Evolutionary conservation across 495 filamentous ascomycete genomes (phyloP).

Genomic region (Neurospora sp.): DNA sequence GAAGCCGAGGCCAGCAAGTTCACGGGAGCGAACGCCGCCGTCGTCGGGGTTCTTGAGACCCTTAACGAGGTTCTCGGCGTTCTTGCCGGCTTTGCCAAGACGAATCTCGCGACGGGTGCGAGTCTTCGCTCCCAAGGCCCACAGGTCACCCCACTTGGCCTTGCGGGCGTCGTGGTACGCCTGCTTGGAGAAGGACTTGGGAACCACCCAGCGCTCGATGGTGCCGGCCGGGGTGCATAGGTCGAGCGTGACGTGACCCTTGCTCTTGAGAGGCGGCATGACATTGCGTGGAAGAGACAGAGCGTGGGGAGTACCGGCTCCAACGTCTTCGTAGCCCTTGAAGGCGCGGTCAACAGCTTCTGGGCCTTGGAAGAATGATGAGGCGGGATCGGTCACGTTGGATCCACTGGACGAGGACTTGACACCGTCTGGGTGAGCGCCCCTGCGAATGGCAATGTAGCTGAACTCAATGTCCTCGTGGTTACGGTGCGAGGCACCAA

Average conservation of each 20-base stretch:
- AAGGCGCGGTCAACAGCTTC: conserved; percentile 26
- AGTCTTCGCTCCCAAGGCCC: conserved; percentile 92
- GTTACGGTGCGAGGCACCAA: conserved; percentile 58
- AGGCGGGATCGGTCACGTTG: neutral
- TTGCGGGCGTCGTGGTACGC: conserved; percentile 91
- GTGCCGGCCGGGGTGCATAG: conserved; percentile 76
- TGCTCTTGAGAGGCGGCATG: conserved; percentile 72
- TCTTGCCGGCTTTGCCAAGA: conserved; percentile 38
- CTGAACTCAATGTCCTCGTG: conserved; percentile 87
- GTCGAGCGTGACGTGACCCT: conserved; percentile 80
- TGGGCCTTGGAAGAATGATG: conserved; percentile 11
- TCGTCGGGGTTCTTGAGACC: conserved; percentile 15
- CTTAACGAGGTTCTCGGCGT: neutral
- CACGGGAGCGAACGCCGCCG: conserved; percentile 32
- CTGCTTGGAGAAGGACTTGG: conserved; percentile 64
- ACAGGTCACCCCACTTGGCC: conserved; percentile 82
- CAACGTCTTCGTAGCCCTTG: conserved; percentile 27
- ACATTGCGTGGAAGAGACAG: conserved; percentile 70
- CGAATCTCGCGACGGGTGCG: conserved; percentile 50
- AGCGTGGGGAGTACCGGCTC: conserved; percentile 34
- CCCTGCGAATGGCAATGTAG: conserved; percentile 80
- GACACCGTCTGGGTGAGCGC: conserved; percentile 36
- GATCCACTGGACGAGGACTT: conserved; percentile 21
- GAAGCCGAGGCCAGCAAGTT: conserved; percentile 12
- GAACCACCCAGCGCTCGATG: conserved; percentile 92